Conservation (phyloP, 257 asterid species). For the Echites panduratus region DNA sequence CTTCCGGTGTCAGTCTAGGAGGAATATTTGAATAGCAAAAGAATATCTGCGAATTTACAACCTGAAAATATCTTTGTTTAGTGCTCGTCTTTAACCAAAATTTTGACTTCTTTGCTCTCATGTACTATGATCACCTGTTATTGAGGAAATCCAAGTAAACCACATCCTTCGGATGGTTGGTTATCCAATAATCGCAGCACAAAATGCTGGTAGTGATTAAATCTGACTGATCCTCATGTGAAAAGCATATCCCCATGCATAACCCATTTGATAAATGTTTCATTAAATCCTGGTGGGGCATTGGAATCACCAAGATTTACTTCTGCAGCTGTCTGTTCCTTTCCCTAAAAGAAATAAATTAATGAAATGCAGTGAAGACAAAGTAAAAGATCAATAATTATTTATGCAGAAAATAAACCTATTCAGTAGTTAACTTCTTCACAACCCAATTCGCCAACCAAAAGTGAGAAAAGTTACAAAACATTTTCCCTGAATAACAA, state of each 20-base stretch:
- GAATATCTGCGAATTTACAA: conserved; percentile 41
- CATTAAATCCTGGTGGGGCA: conserved; percentile 37
- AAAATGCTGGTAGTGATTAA: conserved; percentile 11
- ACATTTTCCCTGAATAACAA: background rate
- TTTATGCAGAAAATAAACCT: background rate
- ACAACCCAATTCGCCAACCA: background rate
- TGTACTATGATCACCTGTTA: conserved; percentile 25
- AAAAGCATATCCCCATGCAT: conserved; percentile 43
- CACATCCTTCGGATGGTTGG: conserved; percentile 66
- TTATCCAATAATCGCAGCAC: conserved; percentile 19
- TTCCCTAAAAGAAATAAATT: conserved; percentile 29
- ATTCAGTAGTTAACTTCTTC: background rate
- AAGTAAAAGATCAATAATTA: background rate
- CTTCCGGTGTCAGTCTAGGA: conserved; percentile 8
- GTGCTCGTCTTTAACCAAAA: conserved; percentile 33
- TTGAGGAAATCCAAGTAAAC: conserved; percentile 25
- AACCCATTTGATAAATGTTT: conserved; percentile 69
- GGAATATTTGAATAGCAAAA: conserved; percentile 12
- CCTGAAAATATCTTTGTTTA: conserved; percentile 16
- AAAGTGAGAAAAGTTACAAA: background rate
- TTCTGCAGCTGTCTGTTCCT: conserved; percentile 36
- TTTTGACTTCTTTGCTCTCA: conserved; percentile 16
- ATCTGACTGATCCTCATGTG: conserved; percentile 28
- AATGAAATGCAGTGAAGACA: background rate
- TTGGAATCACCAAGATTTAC: conserved; percentile 23